phyloP scores from a whole-genome alignment of 2,329 filamentous ascomycete genomes.

The Venturia effusa region DNA sequence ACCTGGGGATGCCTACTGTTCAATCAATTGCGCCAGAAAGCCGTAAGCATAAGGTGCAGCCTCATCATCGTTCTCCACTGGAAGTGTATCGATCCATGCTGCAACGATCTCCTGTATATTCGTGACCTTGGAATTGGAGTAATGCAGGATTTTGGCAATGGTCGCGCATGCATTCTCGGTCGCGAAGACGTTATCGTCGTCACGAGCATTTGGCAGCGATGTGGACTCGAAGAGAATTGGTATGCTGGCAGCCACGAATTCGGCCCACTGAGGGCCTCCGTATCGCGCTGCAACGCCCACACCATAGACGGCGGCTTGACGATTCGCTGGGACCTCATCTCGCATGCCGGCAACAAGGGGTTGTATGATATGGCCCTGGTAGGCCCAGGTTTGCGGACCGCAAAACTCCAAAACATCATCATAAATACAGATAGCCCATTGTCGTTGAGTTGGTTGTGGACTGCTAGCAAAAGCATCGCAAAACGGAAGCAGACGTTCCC shows the following conservation, averaged over 20 bases:
- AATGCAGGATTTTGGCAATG: conserved; percentile 94
- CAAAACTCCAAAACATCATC: conserved; percentile 98
- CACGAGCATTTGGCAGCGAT: conserved; percentile 68
- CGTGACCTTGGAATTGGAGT: conserved; percentile 64
- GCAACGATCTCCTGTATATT: conserved; percentile 65
- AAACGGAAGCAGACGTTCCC: conserved; percentile 75
- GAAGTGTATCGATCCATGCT: conserved; percentile 87
- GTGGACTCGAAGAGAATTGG: conserved; percentile 78
- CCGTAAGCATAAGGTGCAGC: conserved; percentile 92
- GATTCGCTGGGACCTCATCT: conserved; percentile 78
- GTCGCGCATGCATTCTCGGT: conserved; percentile 96
- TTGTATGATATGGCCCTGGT: conserved; percentile 74
- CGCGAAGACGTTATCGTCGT: conserved; percentile 90
- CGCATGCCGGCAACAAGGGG: conserved; percentile 79
- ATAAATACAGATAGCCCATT: conserved; percentile 99
- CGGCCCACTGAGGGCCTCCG: conserved; percentile 75
- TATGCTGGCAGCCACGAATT: conserved; percentile 72
- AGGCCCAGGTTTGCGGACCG: conserved; percentile 76
- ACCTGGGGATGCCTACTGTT: conserved; percentile 59
- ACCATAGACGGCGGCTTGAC: conserved; percentile 91
- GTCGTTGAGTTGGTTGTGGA: conserved; percentile 76
- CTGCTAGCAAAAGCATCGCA: conserved; percentile 80
- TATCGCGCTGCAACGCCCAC: conserved; percentile 92
- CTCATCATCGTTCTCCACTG: conserved; percentile 91
- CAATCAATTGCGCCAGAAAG: conserved; percentile 83